These are phyloP conservation scores for Leptomonas seymouri DNA, from an alignment of 208 protist genomes.

Conservation along the genomic window DNA sequence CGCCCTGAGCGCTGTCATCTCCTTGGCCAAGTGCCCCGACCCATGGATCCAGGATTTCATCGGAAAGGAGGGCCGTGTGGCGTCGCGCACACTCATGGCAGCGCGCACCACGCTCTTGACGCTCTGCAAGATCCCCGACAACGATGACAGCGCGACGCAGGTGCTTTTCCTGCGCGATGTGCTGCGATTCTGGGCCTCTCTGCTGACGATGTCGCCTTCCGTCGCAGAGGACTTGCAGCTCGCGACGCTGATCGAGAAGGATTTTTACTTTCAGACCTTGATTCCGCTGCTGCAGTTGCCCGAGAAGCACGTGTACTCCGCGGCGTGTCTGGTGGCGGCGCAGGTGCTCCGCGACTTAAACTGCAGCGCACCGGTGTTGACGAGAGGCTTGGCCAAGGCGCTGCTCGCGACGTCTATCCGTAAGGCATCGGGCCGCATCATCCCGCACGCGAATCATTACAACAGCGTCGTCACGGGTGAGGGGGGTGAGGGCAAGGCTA, in stretches of 20 bases:
- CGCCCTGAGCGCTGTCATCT: slow-evolving; percentile 63
- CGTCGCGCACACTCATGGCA: slow-evolving; percentile 37
- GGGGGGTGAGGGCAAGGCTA: slow-evolving; percentile 11
- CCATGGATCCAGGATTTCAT: slow-evolving; percentile 64
- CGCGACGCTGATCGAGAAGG: slow-evolving; percentile 34
- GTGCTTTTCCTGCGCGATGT: slow-evolving; percentile 61
- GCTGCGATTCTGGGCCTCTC: slow-evolving; percentile 60
- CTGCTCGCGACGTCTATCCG: slow-evolving; percentile 48
- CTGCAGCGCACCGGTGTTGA: slow-evolving; percentile 16
- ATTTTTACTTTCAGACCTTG: slow-evolving; percentile 57
- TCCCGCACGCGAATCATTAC: slow-evolving; percentile 22
- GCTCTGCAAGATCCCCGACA: slow-evolving; percentile 80
- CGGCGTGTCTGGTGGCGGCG: slow-evolving; percentile 48
- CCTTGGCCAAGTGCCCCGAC: slow-evolving; percentile 75
- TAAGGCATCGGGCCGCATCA: slow-evolving; percentile 29
- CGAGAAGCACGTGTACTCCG: slow-evolving; percentile 60
- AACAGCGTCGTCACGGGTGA: slow-evolving; percentile 19
- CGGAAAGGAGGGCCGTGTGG: slow-evolving; percentile 34
- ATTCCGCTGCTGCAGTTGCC: slow-evolving; percentile 59
- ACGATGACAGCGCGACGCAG: slow-evolving; percentile 64
- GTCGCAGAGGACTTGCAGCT: slow-evolving; percentile 47
- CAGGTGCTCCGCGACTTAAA: slow-evolving; percentile 40
- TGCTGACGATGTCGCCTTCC: slow-evolving; percentile 45
- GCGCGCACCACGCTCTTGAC: slow-evolving; percentile 66
- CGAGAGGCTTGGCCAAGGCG: slow-evolving; percentile 40